Conservation (phyloP, 1,139 yeast genomes). For the Blastobotrys indianensis region DNA sequence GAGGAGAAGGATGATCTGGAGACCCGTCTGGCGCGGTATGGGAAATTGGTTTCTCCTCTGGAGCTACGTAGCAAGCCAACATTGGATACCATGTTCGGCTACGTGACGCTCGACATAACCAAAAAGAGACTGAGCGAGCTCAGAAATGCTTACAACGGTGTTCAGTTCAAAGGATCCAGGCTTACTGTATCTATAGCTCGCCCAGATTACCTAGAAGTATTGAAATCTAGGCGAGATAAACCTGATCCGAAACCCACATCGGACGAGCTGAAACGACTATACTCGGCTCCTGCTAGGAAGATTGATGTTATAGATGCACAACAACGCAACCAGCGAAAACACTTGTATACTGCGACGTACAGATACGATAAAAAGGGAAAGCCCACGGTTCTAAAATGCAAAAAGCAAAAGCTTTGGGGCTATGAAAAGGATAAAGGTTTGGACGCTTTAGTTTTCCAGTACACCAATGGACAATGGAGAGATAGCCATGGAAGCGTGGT, state of each 20-base stretch:
- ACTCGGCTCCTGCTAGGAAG: conserved; percentile 38
- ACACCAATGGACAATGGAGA: conserved; percentile 66
- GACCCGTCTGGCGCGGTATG: conserved; percentile 47
- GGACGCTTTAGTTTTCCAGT: conserved; percentile 59
- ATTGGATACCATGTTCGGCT: conserved; percentile 57
- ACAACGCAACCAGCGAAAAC: conserved; percentile 49
- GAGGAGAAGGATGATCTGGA: conserved; percentile 41
- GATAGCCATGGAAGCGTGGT: conserved; percentile 78
- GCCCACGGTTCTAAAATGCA: conserved; percentile 44
- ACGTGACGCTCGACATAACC: conserved; percentile 51
- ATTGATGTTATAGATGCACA: conserved; percentile 59
- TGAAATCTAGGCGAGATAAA: conserved; percentile 40
- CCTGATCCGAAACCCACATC: conserved; percentile 34
- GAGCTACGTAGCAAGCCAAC: conserved; percentile 48
- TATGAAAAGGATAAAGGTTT: conserved; percentile 58
- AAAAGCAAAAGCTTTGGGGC: conserved; percentile 87
- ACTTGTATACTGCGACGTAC: conserved; percentile 52
- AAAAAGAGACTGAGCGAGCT: conserved; percentile 44
- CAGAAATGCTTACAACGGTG: conserved; percentile 56
- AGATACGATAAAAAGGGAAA: conserved; percentile 59
- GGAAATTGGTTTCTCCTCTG: conserved; percentile 39
- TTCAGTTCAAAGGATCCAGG: conserved; percentile 67
- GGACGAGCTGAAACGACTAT: conserved; percentile 39
- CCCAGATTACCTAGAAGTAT: conserved; percentile 41
- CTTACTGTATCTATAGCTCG: conserved; percentile 48